Evolutionary conservation across 495 filamentous ascomycete species (phyloP).

Genomic region (Lepidopterella palustris): DNA sequence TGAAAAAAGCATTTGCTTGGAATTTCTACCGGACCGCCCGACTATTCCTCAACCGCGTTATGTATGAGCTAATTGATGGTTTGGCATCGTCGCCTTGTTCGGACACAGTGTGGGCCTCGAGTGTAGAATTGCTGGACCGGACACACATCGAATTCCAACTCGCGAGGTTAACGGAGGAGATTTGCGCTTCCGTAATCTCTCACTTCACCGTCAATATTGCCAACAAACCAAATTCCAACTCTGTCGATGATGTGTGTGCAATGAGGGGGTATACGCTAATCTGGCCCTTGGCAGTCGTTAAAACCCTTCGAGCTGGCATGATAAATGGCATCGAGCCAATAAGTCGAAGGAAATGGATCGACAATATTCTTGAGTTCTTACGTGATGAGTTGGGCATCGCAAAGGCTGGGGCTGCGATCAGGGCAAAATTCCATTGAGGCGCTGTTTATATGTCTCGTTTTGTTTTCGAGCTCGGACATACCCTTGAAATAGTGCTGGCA

Average conservation of each 20-base stretch:
- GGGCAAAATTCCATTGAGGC: background rate
- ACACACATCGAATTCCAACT: slow-evolving; percentile 3
- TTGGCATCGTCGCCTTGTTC: slow-evolving; percentile 7
- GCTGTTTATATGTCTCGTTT: background rate
- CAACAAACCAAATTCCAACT: slow-evolving; percentile 4
- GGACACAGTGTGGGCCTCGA: background rate
- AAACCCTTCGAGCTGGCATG: background rate
- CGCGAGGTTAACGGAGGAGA: slow-evolving; percentile 9
- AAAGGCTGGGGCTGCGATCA: slow-evolving; percentile 3
- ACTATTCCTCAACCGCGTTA: slow-evolving; percentile 13
- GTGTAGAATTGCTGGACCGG: background rate
- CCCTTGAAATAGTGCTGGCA: background rate
- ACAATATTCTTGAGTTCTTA: slow-evolving; percentile 5
- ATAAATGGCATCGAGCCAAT: slow-evolving; percentile 12
- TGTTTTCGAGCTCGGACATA: background rate
- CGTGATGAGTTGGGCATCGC: slow-evolving; percentile 15
- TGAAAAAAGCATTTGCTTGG: slow-evolving; percentile 18
- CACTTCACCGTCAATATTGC: slow-evolving; percentile 13
- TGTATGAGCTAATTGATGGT: slow-evolving; percentile 16
- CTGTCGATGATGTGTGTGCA: slow-evolving; percentile 12
- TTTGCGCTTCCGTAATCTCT: slow-evolving; percentile 12
- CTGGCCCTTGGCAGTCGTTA: slow-evolving; percentile 15
- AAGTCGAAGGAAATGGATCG: slow-evolving; percentile 10
- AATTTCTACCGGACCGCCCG: slow-evolving; percentile 22
- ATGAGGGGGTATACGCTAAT: slow-evolving; percentile 18